Base-by-base conservation (phyloP, 2,329 filamentous ascomycete species). In the Beauveria sp. region DNA sequence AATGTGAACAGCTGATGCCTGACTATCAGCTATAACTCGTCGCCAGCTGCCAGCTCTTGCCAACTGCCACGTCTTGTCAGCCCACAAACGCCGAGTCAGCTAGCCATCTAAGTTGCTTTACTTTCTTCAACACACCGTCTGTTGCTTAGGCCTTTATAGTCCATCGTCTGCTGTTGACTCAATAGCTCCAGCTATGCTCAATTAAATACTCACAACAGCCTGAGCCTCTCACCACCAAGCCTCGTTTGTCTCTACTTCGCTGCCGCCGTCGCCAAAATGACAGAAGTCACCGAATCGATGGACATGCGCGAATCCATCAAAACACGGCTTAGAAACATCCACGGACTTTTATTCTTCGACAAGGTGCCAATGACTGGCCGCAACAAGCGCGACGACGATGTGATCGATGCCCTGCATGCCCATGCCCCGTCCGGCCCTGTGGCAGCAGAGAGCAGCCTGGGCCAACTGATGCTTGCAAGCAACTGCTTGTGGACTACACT, bases 401-500 rank as follows among this genome's bases (percentile, higher is more conserved):
- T 59, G 18, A 43, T 59, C 47, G 47, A 59, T 34, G 26, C 24
- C n/a, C 22, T 59, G 46, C 38, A 45, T 12, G 28, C 47, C 5
- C 14, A 52, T 14, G 38, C 38, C 3, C 47, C 38, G 7, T 45
- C 46, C 20, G 57, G 57, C 7, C 57, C 57, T 3, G 24, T 42
- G 9, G 57, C 47, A 18, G 57, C 57, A 10, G 34, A 43, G 24
- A 40, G 14, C 4, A 16, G 38, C 5, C 34, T 59, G 10, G n/a
- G 47, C 5, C 24, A 30, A 10, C 30, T 60, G 7, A 54, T 60
- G 28, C 50, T 60, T 18, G 58, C 40, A 42, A 60, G 58, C 51
- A 60, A 60, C 24, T 22, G n/a, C 2, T 24, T 5, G 14, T 60
- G 58, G 58, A 4, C 20, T 3, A 7, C 30, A 5, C 50, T 60